Percentiles rank a stretch among this genome's conserved stretches.
phyloP scores from a whole-genome alignment of 257 asterid species.

The Rauvolfia tetraphylla region DNA sequence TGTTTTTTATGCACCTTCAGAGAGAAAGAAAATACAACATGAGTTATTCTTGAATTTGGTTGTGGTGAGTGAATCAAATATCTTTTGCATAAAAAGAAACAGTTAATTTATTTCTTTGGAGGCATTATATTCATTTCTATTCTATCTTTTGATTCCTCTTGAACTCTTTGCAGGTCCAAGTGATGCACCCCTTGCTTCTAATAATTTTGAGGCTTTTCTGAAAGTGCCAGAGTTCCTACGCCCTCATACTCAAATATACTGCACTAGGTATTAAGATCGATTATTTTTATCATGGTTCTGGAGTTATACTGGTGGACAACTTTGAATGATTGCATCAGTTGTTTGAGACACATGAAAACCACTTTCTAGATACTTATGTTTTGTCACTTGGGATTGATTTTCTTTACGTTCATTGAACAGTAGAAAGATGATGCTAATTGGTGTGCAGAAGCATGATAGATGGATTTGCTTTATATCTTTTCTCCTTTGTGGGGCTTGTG shows the following conservation, averaged over 20 bases:
- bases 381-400: background rate
- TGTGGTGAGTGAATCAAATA: background rate
- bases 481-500: background rate
- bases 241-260: constrained; percentile 89
- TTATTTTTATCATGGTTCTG: background rate
- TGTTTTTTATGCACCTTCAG: background rate
- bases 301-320: background rate
- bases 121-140: background rate
- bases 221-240: constrained; percentile 94
- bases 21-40: background rate
- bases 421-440: background rate
- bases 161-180: constrained; percentile 70
- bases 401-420: background rate
- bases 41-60: background rate
- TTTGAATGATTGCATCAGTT: background rate
- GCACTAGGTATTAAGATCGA: constrained; percentile 67
- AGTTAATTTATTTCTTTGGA: background rate
- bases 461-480: background rate
- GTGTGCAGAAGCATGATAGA: background rate
- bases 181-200: constrained; percentile 91
- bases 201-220: constrained; percentile 89
- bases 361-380: background rate
- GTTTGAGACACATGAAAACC: background rate
- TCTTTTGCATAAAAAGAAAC: background rate
- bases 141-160: constrained; percentile 5